phyloP scores from a whole-genome alignment of 2,329 filamentous ascomycete species.

The Trichoderma afroharzianum region DNA sequence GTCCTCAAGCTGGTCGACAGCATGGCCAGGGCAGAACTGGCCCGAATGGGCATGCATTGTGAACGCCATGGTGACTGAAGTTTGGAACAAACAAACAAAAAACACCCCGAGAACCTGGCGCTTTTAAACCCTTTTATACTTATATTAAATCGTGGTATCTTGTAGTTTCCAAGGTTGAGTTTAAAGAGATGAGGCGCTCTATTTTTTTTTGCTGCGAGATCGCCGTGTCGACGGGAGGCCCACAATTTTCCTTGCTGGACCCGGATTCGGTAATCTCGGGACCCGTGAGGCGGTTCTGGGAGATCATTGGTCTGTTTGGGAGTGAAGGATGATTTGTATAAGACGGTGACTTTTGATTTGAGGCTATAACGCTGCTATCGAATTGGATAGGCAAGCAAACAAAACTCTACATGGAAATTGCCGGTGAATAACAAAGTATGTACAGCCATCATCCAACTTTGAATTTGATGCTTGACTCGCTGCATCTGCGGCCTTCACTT shows the following conservation, averaged over 20 bases:
- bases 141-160: neutral
- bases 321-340: neutral
- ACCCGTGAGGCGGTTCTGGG: neutral
- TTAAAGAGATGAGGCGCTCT: neutral
- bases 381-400: neutral
- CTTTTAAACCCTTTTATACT: neutral
- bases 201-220: neutral
- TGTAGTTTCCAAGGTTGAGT: neutral
- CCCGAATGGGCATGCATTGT: conserved; percentile 98
- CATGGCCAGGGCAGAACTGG: conserved; percentile 91
- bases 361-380: neutral
- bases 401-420: neutral
- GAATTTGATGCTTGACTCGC: neutral
- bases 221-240: neutral
- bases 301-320: neutral
- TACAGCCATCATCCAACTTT: neutral
- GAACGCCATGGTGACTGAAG: conserved; percentile 68
- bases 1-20: conserved; percentile 78
- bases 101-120: neutral
- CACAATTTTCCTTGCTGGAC: neutral
- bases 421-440: neutral
- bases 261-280: neutral
- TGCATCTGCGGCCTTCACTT: neutral
- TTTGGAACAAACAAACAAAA: neutral
- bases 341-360: neutral